phyloP scores from a whole-genome alignment of 1,284 basidiomycete species.

The Ustanciosporium gigantosporum region DNA sequence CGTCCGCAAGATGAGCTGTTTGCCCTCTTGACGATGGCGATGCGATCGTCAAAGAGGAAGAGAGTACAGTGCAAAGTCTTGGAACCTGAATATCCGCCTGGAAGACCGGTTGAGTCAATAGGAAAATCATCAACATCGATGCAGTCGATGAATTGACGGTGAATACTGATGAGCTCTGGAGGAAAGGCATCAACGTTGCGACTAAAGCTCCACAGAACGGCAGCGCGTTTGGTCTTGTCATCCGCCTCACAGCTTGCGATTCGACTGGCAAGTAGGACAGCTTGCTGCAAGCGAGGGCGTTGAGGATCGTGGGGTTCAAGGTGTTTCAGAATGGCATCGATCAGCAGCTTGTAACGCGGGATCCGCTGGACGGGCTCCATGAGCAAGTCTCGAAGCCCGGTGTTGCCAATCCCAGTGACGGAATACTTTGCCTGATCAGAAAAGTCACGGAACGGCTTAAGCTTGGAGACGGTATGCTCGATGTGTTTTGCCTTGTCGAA shows the following conservation, averaged over 20 bases:
- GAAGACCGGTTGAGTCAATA: slow-evolving; percentile 16
- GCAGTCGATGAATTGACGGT: slow-evolving; percentile 84
- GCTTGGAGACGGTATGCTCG: slow-evolving; percentile 79
- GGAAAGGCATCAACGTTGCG: slow-evolving; percentile 89
- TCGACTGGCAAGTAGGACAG: slow-evolving; percentile 81
- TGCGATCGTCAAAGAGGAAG: slow-evolving; percentile 91
- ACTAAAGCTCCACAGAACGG: slow-evolving; percentile 83
- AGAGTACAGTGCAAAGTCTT: slow-evolving; percentile 76
- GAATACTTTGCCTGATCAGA: slow-evolving; percentile 79
- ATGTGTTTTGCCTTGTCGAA: slow-evolving; percentile 90
- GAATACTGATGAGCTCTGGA: slow-evolving; percentile 66
- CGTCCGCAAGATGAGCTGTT: slow-evolving; percentile 73
- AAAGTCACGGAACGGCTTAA: slow-evolving; percentile 77
- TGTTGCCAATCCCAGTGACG: slow-evolving; percentile 75
- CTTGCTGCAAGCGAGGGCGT: slow-evolving; percentile 73
- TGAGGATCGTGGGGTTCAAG: slow-evolving; percentile 59
- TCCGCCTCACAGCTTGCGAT: slow-evolving; percentile 92
- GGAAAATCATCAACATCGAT: slow-evolving; percentile 84
- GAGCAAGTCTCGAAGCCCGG: slow-evolving; percentile 81
- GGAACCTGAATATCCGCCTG: slow-evolving; percentile 12
- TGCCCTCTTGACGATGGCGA: slow-evolving; percentile 87
- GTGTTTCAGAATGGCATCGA: slow-evolving; percentile 66
- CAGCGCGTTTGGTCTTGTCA: slow-evolving; percentile 83
- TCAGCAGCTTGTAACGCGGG: slow-evolving; percentile 90
- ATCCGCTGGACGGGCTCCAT: slow-evolving; percentile 99